Conservation (phyloP, 768 basidiomycete species). For the Suillus occidentalis region DNA sequence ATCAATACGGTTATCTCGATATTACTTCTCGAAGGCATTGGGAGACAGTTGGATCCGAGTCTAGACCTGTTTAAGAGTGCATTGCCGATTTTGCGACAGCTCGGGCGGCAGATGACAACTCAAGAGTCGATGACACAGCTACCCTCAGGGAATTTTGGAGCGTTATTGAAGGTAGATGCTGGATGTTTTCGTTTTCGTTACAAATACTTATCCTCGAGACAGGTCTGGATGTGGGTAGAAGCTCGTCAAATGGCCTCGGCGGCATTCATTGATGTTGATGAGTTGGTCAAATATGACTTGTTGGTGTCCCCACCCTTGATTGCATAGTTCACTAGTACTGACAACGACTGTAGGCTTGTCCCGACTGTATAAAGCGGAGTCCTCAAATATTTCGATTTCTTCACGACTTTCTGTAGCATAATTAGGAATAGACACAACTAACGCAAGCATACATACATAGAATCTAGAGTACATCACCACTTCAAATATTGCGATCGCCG, state of each 20-base stretch:
- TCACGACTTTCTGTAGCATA: background rate
- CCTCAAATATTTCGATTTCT: background rate
- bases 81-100: slow-evolving; percentile 86
- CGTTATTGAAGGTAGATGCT: slow-evolving; percentile 78
- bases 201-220: slow-evolving; percentile 11
- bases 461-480: background rate
- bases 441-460: background rate
- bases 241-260: slow-evolving; percentile 83
- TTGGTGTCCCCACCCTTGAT: slow-evolving; percentile 39
- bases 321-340: slow-evolving; percentile 13
- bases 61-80: slow-evolving; percentile 96
- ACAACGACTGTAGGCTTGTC: slow-evolving; percentile 41
- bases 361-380: slow-evolving; percentile 41
- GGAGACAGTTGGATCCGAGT: slow-evolving; percentile 86
- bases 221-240: slow-evolving; percentile 95
- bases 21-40: slow-evolving; percentile 92
- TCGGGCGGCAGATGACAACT: slow-evolving; percentile 89
- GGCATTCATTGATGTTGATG: slow-evolving; percentile 79
- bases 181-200: background rate
- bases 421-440: slow-evolving; percentile 1
- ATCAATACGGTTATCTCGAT: slow-evolving; percentile 97
- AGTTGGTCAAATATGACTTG: slow-evolving; percentile 86
- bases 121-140: slow-evolving; percentile 61
- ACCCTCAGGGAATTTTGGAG: slow-evolving; percentile 72
- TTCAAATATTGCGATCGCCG: slow-evolving; percentile 1